Evolutionary conservation across 176 grass and related monocot species (phyloP), one percentile per base, ranked within the genome.

Genomic region (Cocos nucifera): DNA sequence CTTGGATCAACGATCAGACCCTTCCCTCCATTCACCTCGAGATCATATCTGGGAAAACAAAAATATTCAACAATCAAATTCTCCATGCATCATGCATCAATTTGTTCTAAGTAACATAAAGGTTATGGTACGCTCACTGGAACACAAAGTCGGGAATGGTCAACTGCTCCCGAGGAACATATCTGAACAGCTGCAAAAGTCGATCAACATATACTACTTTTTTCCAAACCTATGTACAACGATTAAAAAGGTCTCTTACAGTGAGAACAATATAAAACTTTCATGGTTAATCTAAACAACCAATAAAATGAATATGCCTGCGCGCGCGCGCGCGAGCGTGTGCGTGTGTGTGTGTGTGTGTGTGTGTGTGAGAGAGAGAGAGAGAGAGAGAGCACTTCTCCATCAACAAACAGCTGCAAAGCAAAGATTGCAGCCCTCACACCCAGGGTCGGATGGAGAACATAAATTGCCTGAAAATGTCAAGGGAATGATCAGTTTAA

Each of bases 121-220:
- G 35, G 35, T 44, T 44, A 9, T 12, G 10, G 9, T 49, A 24
- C 54, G 69, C 83, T 97, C 86, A 97, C 93, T 97, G 93, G 39
- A 97, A 97, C 27, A 91, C 87, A 72, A 97, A 97, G 78, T 91
- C 93, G 17, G 93, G 93, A 75, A 97, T 97, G 4, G 84, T 85
- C 69, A 97, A 65, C 59, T 97, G 93, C 76, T 91, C 93, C 2
- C 87, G 87, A 32, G 87, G 87, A 49, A 97, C 84, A 17, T 97
- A 91, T 85, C 82, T 91, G 70, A 97, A 97, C 26, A 97, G 69
- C 25, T 97, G 87, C 71, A 91, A 68, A 26, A 97, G 79, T 57
- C 78, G 86, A 70, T 97, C 87, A 0, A 91, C 87, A 71, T 85
- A 97, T 27, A 85, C 63, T 15, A 91, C 81, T 79, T 97, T 97